Percentiles rank a stretch among this genome's conserved stretches.
phyloP scores from a whole-genome alignment of 75 land plant genomes.

The Azolla pinnata region DNA sequence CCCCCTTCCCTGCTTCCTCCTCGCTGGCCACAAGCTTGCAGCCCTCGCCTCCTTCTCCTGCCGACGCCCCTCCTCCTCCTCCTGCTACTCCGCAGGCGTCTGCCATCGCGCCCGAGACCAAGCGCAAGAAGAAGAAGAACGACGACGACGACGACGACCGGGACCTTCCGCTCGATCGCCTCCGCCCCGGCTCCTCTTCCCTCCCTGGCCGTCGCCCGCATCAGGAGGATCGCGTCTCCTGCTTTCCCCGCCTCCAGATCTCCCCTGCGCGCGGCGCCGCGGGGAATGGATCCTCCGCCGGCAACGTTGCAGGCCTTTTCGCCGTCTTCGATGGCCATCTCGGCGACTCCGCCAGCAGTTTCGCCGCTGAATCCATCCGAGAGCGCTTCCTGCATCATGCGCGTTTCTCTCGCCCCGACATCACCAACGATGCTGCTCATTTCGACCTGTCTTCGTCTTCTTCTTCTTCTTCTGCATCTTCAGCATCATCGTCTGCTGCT shows the following conservation, averaged over 20 bases:
- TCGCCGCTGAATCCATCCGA: constrained; percentile 55
- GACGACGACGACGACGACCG: too few species aligned
- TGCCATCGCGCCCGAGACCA: too few species aligned
- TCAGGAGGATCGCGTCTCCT: constrained; percentile 7
- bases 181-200: background rate
- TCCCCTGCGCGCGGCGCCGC: too few species aligned
- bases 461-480: background rate
- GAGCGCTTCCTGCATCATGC: constrained; percentile 1
- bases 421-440: background rate
- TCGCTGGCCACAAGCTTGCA: too few species aligned
- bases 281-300: too few species aligned
- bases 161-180: too few species aligned
- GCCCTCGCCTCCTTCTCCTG: too few species aligned
- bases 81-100: too few species aligned
- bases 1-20: too few species aligned
- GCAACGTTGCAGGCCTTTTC: constrained; percentile 42
- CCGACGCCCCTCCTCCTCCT: too few species aligned
- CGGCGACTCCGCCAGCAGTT: constrained; percentile 81
- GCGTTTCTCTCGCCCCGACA: background rate
- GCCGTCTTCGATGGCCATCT: constrained; percentile 95
- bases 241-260: background rate
- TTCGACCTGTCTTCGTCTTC: background rate
- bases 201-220: constrained; percentile 1
- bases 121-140: too few species aligned
- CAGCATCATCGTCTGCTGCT: too few species aligned